Conservation (phyloP, 768 basidiomycete species). For the Hygrocybe punicea region DNA sequence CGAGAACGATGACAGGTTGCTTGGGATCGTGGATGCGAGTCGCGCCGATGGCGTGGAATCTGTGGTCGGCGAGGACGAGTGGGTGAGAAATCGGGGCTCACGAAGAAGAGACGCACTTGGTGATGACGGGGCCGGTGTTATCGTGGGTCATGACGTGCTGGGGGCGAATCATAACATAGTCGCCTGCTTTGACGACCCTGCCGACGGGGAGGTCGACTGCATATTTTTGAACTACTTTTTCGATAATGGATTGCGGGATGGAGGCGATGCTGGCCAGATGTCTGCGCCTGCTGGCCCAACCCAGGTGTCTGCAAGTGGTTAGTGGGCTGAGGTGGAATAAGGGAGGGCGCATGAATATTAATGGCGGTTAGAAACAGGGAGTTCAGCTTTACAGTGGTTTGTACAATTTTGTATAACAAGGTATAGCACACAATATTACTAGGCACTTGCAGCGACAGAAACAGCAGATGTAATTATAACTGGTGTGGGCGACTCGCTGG, state of each 20-base stretch:
- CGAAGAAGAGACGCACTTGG: conserved; percentile 51
- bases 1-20: conserved; percentile 94
- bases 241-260: conserved; percentile 83
- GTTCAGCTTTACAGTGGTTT: too few species aligned
- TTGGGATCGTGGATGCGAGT: conserved; percentile 72
- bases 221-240: conserved; percentile 97
- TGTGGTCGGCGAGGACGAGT: conserved; percentile 28
- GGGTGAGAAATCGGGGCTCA: conserved; percentile 1
- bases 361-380: too few species aligned
- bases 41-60: conserved; percentile 94
- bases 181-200: conserved; percentile 83
- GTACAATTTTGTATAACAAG: too few species aligned
- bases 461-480: too few species aligned
- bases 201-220: conserved; percentile 83
- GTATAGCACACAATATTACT: too few species aligned
- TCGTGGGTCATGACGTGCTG: conserved; percentile 99
- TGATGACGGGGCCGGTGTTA: conserved; percentile 97
- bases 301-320: too few species aligned
- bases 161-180: conserved; percentile 99
- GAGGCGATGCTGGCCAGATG: conserved; percentile 25
- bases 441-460: too few species aligned
- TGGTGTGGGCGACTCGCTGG: too few species aligned
- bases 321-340: background rate
- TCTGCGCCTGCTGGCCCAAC: conserved; percentile 9
- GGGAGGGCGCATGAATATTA: conserved; percentile 3